Percentiles rank a stretch among this genome's conserved stretches.
Conservation (phyloP, 805 yeast species). For the Saccharomycopsis fodiens region DNA sequence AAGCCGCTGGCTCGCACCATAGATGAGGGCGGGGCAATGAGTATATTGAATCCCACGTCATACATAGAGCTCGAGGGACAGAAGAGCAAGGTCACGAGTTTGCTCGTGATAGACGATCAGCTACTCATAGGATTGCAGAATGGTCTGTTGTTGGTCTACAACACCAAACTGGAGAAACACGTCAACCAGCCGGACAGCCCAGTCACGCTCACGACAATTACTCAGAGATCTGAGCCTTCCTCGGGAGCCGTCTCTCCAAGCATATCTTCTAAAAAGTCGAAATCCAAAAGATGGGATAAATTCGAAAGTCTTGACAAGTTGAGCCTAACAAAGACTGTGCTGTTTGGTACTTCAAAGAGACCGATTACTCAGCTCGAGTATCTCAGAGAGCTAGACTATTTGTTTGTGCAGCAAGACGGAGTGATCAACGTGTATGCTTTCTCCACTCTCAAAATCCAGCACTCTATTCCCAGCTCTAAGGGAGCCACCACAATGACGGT, state of each 20-base stretch:
- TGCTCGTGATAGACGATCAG: slow-evolving; percentile 3
- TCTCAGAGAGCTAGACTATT: slow-evolving; percentile 10
- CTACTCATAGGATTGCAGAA: slow-evolving; percentile 8
- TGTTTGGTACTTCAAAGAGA: not conserved
- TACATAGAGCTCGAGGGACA: not conserved
- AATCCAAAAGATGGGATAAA: not conserved
- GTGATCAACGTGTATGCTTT: slow-evolving; percentile 4
- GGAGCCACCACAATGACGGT: not conserved
- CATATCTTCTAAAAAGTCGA: not conserved
- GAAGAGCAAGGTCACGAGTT: not conserved
- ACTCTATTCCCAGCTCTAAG: slow-evolving; percentile 2
- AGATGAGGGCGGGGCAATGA: slow-evolving; percentile 6
- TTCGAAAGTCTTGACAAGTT: not conserved
- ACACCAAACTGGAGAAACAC: slow-evolving; percentile 10
- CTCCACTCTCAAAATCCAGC: slow-evolving; percentile 8
- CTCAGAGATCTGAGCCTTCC: not conserved
- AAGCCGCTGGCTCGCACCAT: too few species aligned
- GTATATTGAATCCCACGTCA: slow-evolving; percentile 11
- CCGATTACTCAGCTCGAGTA: slow-evolving; percentile 1
- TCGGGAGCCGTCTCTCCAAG: slow-evolving; percentile 1
- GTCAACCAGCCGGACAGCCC: slow-evolving; percentile 10
- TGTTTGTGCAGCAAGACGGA: slow-evolving; percentile 7
- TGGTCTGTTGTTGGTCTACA: slow-evolving; percentile 8
- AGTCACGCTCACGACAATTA: slow-evolving; percentile 14
- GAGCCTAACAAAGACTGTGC: not conserved